Conservation (phyloP, 2,329 filamentous ascomycete genomes). For the Venturia carpophila region DNA sequence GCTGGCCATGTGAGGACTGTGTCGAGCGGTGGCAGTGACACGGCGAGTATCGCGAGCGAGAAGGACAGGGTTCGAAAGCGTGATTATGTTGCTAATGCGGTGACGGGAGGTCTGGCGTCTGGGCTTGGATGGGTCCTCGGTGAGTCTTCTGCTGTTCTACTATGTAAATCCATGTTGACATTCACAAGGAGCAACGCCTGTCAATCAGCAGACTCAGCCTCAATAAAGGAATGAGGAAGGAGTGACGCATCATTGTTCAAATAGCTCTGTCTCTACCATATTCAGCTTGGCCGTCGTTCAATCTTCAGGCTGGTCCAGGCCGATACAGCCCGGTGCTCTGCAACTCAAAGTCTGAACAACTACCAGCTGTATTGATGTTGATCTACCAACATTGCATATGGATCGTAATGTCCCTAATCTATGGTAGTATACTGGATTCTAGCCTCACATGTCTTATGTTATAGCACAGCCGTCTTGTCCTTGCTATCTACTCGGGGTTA, state of each 20-base stretch:
- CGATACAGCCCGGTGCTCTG: neutral
- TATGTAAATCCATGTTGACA: neutral
- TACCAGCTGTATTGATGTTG: neutral
- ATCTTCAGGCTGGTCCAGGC: neutral
- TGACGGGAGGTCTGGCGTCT: constrained; percentile 53
- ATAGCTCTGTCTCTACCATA: neutral
- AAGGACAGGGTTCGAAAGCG: constrained; percentile 54
- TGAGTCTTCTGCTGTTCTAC: constrained; percentile 23
- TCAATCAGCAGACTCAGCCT: constrained; percentile 8
- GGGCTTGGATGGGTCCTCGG: constrained; percentile 60
- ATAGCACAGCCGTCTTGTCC: neutral
- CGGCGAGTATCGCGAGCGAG: constrained; percentile 23
- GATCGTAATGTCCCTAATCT: neutral
- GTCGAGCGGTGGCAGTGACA: constrained; percentile 23
- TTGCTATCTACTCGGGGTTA: neutral
- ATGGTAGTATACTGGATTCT: neutral
- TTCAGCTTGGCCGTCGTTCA: neutral
- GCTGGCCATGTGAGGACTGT: constrained; percentile 28
- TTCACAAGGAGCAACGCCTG: constrained; percentile 3
- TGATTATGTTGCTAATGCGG: constrained; percentile 61
- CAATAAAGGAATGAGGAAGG: neutral
- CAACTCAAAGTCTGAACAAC: neutral
- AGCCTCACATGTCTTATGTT: neutral
- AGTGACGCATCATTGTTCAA: neutral
- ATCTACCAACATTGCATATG: neutral